Evolutionary conservation across 495 filamentous ascomycete genomes (phyloP).

Genomic region (Lineolata rhizophorae): DNA sequence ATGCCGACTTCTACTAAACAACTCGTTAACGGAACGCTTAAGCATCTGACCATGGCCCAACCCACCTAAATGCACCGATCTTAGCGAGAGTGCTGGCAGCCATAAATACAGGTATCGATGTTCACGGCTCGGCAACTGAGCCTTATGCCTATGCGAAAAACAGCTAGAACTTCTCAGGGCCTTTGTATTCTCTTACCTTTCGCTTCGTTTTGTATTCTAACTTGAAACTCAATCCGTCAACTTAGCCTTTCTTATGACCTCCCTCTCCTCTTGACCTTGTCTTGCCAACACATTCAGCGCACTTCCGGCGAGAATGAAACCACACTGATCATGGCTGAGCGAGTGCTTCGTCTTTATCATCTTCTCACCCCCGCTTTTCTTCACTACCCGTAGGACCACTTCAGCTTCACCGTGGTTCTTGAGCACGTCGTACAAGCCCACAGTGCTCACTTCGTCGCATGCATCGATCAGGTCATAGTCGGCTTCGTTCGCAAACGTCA

Average conservation of each 20-base stretch:
- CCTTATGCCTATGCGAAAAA: too few relatives aligned
- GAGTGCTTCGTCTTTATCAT: conserved; percentile 49
- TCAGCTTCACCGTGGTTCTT: conserved; percentile 59
- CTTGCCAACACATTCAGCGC: conserved; percentile 72
- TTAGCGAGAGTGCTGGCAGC: too few relatives aligned
- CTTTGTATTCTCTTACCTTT: too few relatives aligned
- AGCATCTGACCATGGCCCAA: too few relatives aligned
- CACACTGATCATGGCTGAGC: conserved; percentile 68
- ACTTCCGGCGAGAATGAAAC: conserved; percentile 80
- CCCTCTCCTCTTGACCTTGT: conserved; percentile 15
- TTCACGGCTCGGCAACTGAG: too few relatives aligned
- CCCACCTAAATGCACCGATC: too few relatives aligned
- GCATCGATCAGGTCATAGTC: conserved; percentile 72
- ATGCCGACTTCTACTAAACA: too few relatives aligned
- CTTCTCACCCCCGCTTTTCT: conserved; percentile 34
- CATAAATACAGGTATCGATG: too few relatives aligned
- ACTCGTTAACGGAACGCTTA: too few relatives aligned
- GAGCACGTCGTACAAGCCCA: conserved; percentile 66
- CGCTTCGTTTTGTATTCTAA: too few relatives aligned
- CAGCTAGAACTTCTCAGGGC: too few relatives aligned
- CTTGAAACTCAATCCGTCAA: conserved; percentile 9
- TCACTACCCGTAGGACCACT: conserved; percentile 41
- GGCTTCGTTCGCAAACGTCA: conserved; percentile 66
- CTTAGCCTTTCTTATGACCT: conserved; percentile 9
- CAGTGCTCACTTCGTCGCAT: conserved; percentile 59